phyloP scores from a whole-genome alignment of 768 basidiomycete genomes.

The Strobilomyces confusus region DNA sequence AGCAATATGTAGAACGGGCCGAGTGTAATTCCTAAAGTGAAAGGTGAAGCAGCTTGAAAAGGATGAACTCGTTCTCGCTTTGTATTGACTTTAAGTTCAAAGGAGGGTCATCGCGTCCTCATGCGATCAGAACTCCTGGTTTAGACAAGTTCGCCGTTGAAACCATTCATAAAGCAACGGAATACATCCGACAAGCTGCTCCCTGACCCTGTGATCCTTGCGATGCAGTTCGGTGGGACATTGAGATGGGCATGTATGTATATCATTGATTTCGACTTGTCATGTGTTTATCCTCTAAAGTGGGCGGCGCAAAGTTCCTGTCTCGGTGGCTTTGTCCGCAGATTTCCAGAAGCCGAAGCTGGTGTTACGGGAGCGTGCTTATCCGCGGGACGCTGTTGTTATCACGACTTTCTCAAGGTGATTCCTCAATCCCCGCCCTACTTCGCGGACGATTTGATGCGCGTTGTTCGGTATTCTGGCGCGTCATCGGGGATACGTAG shows the following conservation, averaged over 20 bases:
- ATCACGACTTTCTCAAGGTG: neutral
- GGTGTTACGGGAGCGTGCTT: neutral
- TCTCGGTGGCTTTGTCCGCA: neutral
- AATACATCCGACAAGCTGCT: neutral
- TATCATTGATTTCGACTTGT: neutral
- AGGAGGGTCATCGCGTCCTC: neutral
- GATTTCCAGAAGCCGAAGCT: neutral
- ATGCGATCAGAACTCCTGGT: neutral
- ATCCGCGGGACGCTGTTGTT: neutral
- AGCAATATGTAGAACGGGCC: neutral
- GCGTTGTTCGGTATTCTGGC: neutral
- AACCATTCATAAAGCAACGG: neutral
- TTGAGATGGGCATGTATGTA: neutral
- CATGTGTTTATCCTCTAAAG: conserved; percentile 5
- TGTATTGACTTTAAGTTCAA: neutral
- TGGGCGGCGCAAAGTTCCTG: conserved; percentile 5
- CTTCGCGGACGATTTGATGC: neutral
- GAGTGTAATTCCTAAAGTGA: neutral
- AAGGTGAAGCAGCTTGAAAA: neutral
- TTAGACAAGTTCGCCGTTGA: neutral
- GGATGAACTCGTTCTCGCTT: neutral
- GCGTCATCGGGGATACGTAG: neutral
- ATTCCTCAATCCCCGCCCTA: neutral
- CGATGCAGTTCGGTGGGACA: neutral
- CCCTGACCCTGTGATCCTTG: neutral